Percentiles rank a stretch among this genome's conserved stretches.
These are phyloP conservation scores for Phytophthora cactorum DNA, from an alignment of 352 stramenopile genomes.

Conservation along the genomic window DNA sequence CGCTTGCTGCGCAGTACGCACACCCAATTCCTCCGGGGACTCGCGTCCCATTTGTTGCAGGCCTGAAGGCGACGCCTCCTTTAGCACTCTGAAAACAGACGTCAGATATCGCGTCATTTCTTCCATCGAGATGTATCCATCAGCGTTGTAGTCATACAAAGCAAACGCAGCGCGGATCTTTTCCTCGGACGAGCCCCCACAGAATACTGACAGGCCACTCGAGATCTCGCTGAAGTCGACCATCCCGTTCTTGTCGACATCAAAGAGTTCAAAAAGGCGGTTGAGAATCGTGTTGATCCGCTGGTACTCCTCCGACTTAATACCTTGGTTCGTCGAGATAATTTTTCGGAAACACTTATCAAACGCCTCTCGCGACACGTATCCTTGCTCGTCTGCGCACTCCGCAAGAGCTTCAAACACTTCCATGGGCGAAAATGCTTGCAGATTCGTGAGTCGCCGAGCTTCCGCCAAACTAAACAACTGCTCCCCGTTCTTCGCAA, in stretches of 20 bases:
- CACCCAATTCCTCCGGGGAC: conserved; percentile 66
- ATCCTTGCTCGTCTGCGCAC: conserved; percentile 72
- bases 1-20: conserved; percentile 70
- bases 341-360: conserved; percentile 82
- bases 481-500: conserved; percentile 81
- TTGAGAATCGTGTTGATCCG: conserved; percentile 80
- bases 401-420: conserved; percentile 81
- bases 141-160: conserved; percentile 88
- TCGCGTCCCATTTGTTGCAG: conserved; percentile 55
- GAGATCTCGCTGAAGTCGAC: conserved; percentile 91
- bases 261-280: conserved; percentile 83
- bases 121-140: conserved; percentile 83
- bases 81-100: conserved; percentile 85
- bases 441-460: conserved; percentile 75
- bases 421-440: conserved; percentile 75
- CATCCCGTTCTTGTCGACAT: conserved; percentile 84
- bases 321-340: conserved; percentile 57
- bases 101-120: conserved; percentile 90
- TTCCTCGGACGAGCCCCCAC: conserved; percentile 78
- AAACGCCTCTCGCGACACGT: conserved; percentile 75
- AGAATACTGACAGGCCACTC: conserved; percentile 85
- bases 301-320: conserved; percentile 62
- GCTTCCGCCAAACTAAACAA: conserved; percentile 80
- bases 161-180: conserved; percentile 79
- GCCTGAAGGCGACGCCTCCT: conserved; percentile 67